Base-by-base conservation (phyloP, 2,329 filamentous ascomycete species). In the Epichloe sp. region DNA sequence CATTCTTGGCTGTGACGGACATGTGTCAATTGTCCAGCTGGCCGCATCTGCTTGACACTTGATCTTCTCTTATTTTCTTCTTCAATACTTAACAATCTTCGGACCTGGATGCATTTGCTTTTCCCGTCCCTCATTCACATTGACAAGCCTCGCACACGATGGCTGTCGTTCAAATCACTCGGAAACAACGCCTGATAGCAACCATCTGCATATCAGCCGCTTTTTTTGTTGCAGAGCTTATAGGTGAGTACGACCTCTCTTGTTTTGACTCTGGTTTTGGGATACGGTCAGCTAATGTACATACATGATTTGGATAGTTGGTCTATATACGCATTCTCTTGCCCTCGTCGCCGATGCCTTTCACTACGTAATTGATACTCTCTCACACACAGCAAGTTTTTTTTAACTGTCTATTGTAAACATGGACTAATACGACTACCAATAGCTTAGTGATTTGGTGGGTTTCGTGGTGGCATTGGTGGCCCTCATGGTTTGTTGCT, bases 281-380 rank as follows among this genome's bases (percentile, higher is more conserved):
- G 14, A n/a, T 8, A 31, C 15, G 23, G 42, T 19, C 4, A 44
- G 7, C 42, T 44, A 3, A n/a, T 7, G 23, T 31, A 17, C 4
- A 4, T 19, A 46, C 10, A 36, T 21, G 45, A 26, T 8, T 3
- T 35, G 12, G 23, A 14, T 54, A 79, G 78, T 84, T 53, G 83
- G 83, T 2, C 84, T 86, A 58, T 80, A 80, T 54, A 88, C 86
- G 1, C 73, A 74, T 49, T 88, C 85, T 0, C 71, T 90, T 11
- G 84, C 84, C 1, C 71, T 90, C 2, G 71, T 89, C 26, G 85
- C 86, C 31, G 86, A 90, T 71, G 83, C 86, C 1, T 88, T 89
- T 58, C 86, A 89, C 62, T 87, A 88, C 61, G 82, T 85, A 68
- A 36, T 2, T 36, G 10, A 17, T 7, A 21, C 34, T 15, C 26